Percentiles rank a stretch among this genome's conserved stretches.
phyloP scores from a whole-genome alignment of 2,329 filamentous ascomycete genomes.

The Thelonectria blattea region DNA sequence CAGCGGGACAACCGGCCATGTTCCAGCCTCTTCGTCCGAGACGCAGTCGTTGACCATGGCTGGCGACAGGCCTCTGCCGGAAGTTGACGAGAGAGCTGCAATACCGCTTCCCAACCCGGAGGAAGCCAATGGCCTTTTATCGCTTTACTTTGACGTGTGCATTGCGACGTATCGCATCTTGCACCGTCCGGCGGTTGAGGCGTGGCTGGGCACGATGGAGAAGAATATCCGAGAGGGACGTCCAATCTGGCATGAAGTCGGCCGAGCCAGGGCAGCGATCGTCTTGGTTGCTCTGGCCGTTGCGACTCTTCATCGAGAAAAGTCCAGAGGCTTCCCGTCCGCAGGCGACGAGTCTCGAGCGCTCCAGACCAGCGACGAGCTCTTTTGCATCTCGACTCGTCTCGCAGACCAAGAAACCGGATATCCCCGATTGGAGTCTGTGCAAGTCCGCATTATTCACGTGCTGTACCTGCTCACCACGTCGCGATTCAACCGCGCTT shows the following conservation, averaged over 20 bases:
- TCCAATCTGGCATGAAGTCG: constrained; percentile 47
- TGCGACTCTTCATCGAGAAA: constrained; percentile 52
- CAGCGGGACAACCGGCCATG: constrained; percentile 34
- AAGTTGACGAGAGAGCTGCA: constrained; percentile 36
- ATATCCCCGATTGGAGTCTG: constrained; percentile 59
- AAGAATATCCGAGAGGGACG: constrained; percentile 44
- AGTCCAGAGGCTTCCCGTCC: constrained; percentile 38
- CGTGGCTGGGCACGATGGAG: constrained; percentile 52
- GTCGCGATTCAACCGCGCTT: constrained; percentile 65
- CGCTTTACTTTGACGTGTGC: constrained; percentile 65
- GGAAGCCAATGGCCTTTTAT: constrained; percentile 46
- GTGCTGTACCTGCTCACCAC: constrained; percentile 65
- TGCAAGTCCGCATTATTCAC: constrained; percentile 63
- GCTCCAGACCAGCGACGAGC: constrained; percentile 45
- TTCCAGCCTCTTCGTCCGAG: constrained; percentile 33
- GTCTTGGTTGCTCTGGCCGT: constrained; percentile 56
- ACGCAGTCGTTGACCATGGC: constrained; percentile 55
- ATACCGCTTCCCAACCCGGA: constrained; percentile 48
- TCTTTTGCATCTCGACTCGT: constrained; percentile 49
- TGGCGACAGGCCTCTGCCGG: constrained; percentile 56
- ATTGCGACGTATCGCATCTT: constrained; percentile 66
- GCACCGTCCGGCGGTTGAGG: constrained; percentile 58
- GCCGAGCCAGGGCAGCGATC: constrained; percentile 53
- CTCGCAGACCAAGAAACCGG: constrained; percentile 58
- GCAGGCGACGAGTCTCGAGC: constrained; percentile 36